Conservation (phyloP, 2,329 filamentous ascomycete species). For the Endocalyx cinctus region DNA sequence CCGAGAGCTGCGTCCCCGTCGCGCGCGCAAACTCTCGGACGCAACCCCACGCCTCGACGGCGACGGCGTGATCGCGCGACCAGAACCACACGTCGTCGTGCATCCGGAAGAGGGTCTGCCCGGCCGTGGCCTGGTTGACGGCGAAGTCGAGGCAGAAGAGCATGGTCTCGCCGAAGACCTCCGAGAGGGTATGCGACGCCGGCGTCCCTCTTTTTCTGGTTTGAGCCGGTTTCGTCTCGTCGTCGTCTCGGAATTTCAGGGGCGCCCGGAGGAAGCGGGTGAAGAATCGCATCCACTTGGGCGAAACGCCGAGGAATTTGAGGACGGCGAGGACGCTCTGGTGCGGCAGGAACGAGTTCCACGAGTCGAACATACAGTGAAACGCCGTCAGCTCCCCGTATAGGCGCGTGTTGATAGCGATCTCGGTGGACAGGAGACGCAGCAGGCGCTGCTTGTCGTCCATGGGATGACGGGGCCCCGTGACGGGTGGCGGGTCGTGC, state of each 20-base stretch:
- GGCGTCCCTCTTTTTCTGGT: slow-evolving; percentile 54
- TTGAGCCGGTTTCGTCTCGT: slow-evolving; percentile 35
- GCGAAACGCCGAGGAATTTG: slow-evolving; percentile 53
- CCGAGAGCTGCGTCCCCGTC: slow-evolving; percentile 55
- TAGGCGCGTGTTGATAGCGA: slow-evolving; percentile 39
- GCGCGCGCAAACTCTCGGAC: slow-evolving; percentile 49
- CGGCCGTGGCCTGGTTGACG: slow-evolving; percentile 53
- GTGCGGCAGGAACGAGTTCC: slow-evolving; percentile 46
- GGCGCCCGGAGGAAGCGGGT: slow-evolving; percentile 53
- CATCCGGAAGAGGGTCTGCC: slow-evolving; percentile 53
- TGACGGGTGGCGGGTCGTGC: slow-evolving; percentile 3
- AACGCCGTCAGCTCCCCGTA: slow-evolving; percentile 42
- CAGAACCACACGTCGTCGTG: slow-evolving; percentile 67
- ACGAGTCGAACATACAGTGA: slow-evolving; percentile 41
- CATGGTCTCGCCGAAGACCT: slow-evolving; percentile 54
- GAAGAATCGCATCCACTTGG: slow-evolving; percentile 56
- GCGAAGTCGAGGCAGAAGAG: slow-evolving; percentile 63
- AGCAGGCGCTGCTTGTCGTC: slow-evolving; percentile 44
- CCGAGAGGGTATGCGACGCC: slow-evolving; percentile 54
- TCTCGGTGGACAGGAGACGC: slow-evolving; percentile 43
- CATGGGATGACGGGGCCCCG: slow-evolving; percentile 28
- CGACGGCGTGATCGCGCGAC: slow-evolving; percentile 46
- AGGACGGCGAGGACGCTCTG: slow-evolving; percentile 53
- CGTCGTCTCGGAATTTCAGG: slow-evolving; percentile 52
- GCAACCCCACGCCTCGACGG: slow-evolving; percentile 55